Conservation (phyloP, 192 early-diverging fungal species). For the Ambispora gerdemannii region DNA sequence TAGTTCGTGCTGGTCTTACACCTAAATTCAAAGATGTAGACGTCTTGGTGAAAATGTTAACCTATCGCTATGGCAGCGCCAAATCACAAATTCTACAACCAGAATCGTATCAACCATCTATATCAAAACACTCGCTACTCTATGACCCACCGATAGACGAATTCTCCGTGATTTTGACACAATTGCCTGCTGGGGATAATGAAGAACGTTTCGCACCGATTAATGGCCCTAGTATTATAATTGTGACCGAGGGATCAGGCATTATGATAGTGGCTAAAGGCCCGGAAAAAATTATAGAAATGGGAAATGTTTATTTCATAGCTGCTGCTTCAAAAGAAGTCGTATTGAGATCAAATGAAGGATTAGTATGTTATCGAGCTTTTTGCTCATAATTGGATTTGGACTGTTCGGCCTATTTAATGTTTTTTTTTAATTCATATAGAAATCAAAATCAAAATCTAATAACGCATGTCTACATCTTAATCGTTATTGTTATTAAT, state of each 20-base stretch:
- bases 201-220: slow-evolving; percentile 57
- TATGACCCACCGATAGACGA: slow-evolving; percentile 97
- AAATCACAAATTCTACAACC: slow-evolving; percentile 77
- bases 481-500: too few relatives aligned
- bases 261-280: slow-evolving; percentile 25
- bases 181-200: slow-evolving; percentile 40
- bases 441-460: too few relatives aligned
- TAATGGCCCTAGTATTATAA: slow-evolving; percentile 79
- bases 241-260: slow-evolving; percentile 80
- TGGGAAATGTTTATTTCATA: slow-evolving; percentile 23
- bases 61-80: slow-evolving; percentile 79
- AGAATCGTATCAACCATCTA: slow-evolving; percentile 41
- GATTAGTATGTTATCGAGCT: slow-evolving; percentile 9
- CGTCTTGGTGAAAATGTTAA: slow-evolving; percentile 87
- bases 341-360: not conserved
- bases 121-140: slow-evolving; percentile 49
- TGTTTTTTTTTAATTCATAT: too few relatives aligned
- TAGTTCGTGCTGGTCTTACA: slow-evolving; percentile 93
- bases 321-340: slow-evolving; percentile 2
- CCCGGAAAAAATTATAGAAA: not conserved
- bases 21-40: slow-evolving; percentile 96
- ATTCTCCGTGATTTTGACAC: slow-evolving; percentile 78
- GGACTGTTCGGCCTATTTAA: too few relatives aligned
- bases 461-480: too few relatives aligned
- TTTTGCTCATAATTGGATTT: slow-evolving; percentile 25